These are phyloP conservation scores for Cutaneotrichosporon sp. DNA, from an alignment of 1,284 basidiomycete species.

Conservation along the genomic window DNA sequence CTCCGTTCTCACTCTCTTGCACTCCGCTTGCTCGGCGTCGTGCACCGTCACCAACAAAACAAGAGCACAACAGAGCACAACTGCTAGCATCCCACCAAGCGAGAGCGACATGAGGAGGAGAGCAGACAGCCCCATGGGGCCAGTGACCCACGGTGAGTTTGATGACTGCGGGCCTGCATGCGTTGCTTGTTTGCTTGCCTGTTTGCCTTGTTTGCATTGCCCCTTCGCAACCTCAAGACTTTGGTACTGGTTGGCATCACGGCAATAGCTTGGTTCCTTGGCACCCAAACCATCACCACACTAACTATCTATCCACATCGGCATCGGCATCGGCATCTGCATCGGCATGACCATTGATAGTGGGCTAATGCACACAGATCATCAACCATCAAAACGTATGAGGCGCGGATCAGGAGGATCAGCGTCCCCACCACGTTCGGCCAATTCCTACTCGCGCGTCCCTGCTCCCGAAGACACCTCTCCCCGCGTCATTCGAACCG, in stretches of 20 bases:
- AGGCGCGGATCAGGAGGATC: constrained; percentile 9
- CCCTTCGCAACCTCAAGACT: too few relatives aligned
- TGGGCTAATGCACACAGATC: constrained; percentile 12
- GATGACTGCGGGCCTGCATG: not conserved
- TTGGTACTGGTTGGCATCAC: too few relatives aligned
- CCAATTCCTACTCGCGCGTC: constrained; percentile 5
- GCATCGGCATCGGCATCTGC: too few relatives aligned
- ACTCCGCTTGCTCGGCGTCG: not conserved
- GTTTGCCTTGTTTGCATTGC: too few relatives aligned
- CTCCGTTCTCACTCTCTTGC: not conserved
- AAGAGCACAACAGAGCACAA: too few relatives aligned
- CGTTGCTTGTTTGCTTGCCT: too few relatives aligned
- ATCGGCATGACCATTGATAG: too few relatives aligned
- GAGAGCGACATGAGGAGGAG: constrained; percentile 10
- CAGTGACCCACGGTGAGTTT: constrained; percentile 13
- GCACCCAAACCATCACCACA: too few relatives aligned
- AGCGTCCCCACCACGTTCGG: not conserved
- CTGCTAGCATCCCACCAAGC: too few relatives aligned
- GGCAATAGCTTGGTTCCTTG: too few relatives aligned
- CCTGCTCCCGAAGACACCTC: constrained; percentile 7
- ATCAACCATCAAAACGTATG: constrained; percentile 11
- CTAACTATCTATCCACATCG: too few relatives aligned
- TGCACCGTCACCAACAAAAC: not conserved
- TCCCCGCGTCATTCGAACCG: constrained; percentile 14
- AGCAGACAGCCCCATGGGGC: constrained; percentile 15